Evolutionary conservation across 257 asterid genomes (phyloP), one percentile per base, ranked within the genome.

Genomic region (Jacaranda mimosifolia): DNA sequence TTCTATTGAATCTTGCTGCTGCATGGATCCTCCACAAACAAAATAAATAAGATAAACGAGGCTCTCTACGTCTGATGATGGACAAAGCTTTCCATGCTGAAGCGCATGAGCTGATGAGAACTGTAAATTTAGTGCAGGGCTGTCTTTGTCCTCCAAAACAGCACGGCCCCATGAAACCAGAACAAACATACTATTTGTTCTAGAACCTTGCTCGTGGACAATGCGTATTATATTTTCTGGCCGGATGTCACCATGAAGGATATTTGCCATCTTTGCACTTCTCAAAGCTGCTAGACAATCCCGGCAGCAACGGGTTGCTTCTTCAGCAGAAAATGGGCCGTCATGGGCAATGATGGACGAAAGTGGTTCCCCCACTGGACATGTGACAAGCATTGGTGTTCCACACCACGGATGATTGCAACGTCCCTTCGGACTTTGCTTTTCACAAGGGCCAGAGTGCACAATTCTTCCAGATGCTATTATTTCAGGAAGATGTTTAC

Each of bases 401-500:
- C 97, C 98, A n/a, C 97, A 92, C 88, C 91, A 87, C 0, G 96
- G 91, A 75, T 90, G 94, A 52, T 87, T 88, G 73, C 97, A 92
- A 18, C 90, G 82, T 5, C 91, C 94, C 80, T 90, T 87, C 3
- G 90, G 89, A 53, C 75, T 86, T 64, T 83, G 89, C 83, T 89
- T 93, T 70, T 91, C 89, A 14, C 96, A 91, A 9, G 85, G 82
- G 62, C 97, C 96, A 0, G 96, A 58, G 59, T 93, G 98, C 57
- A 88, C 43, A 11, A 93, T 85, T 74, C 91, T 74, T 1, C 98
- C 98, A 0, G 98, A 86, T 0, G 92, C 88, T 15, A 88, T 74
- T 69, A 89, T 86, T 72, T 85, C 91, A 0, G 98, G 98, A 38
- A 93, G 86, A 72, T 84, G 73, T 74, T 86, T 87, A 77, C 93